Conservation (phyloP, 345 rosid species). For the Sisymbrium irio region DNA sequence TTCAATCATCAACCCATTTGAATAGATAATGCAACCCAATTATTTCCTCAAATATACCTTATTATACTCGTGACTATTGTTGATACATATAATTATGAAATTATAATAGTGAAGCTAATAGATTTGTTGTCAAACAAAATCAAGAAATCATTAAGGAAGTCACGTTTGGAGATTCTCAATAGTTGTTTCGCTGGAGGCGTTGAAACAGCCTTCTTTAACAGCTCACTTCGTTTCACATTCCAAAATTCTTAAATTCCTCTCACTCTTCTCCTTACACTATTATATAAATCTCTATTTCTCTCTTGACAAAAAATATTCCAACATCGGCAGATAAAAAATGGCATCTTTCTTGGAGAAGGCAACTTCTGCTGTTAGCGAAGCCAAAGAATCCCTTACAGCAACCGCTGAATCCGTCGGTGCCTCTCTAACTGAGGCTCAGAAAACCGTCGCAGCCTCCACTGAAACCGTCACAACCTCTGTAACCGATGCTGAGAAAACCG, state of each 20-base stretch:
- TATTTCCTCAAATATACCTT: slow-evolving; percentile 9
- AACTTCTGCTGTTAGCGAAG: slow-evolving; percentile 24
- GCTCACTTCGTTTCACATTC: slow-evolving; percentile 35
- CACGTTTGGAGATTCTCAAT: slow-evolving; percentile 29
- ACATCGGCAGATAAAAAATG: slow-evolving; percentile 2
- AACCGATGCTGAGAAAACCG: slow-evolving; percentile 2
- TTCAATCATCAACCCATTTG: slow-evolving; percentile 21
- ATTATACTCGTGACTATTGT: slow-evolving; percentile 6
- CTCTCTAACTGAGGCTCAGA: slow-evolving; percentile 23
- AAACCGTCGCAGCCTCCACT: slow-evolving; percentile 16
- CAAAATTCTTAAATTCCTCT: slow-evolving; percentile 22
- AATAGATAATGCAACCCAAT: slow-evolving; percentile 16
- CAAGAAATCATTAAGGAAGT: slow-evolving; percentile 30
- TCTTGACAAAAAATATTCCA: slow-evolving; percentile 9
- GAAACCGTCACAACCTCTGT: slow-evolving; percentile 8
- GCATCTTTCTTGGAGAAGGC: slow-evolving; percentile 18
- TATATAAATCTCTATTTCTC: slow-evolving; percentile 28
- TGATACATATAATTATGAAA: background rate
- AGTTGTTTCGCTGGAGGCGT: slow-evolving; percentile 34
- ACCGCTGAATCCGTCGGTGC: slow-evolving; percentile 19
- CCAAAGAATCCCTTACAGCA: slow-evolving; percentile 19
- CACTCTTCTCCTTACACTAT: background rate
- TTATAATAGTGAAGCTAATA: background rate
- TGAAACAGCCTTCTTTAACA: slow-evolving; percentile 34
- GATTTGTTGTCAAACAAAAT: slow-evolving; percentile 11